phyloP scores from a whole-genome alignment of 495 filamentous ascomycete genomes.

The Letharia columbiana region DNA sequence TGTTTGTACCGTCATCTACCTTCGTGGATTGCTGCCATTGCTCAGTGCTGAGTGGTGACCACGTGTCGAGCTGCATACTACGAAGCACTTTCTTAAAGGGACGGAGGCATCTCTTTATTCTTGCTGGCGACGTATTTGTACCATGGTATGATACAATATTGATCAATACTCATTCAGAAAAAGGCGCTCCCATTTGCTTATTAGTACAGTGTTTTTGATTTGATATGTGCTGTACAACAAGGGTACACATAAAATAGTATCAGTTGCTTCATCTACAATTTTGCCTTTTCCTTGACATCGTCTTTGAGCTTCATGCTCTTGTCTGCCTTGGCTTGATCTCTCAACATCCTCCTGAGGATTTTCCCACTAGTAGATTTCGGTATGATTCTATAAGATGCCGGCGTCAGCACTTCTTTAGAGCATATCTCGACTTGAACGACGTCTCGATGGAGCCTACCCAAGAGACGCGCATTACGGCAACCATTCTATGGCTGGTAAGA shows the following conservation, averaged over 20 bases:
- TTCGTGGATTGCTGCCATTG: background rate
- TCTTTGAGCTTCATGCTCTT: slow-evolving; percentile 27
- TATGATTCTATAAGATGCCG: slow-evolving; percentile 27
- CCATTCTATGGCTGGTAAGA: background rate
- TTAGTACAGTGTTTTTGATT: background rate
- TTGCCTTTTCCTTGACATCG: slow-evolving; percentile 34
- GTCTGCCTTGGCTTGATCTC: slow-evolving; percentile 28
- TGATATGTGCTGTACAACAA: background rate
- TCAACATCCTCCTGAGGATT: slow-evolving; percentile 53
- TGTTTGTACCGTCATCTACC: slow-evolving; percentile 8
- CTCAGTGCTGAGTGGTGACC: no score
- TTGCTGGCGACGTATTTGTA: background rate
- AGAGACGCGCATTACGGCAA: background rate
- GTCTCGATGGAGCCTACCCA: background rate
- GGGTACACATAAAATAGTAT: background rate
- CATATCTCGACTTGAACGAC: background rate
- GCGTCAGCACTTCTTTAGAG: background rate
- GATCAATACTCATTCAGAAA: background rate
- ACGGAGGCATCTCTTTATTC: no score
- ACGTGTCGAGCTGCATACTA: no score
- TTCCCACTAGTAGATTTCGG: slow-evolving; percentile 64
- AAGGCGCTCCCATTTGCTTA: background rate
- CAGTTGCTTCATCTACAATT: slow-evolving; percentile 28
- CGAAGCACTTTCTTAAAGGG: no score
- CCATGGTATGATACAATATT: background rate